Evolutionary conservation across 768 basidiomycete species (phyloP).

Genomic region (Pleurotus sapidus): DNA sequence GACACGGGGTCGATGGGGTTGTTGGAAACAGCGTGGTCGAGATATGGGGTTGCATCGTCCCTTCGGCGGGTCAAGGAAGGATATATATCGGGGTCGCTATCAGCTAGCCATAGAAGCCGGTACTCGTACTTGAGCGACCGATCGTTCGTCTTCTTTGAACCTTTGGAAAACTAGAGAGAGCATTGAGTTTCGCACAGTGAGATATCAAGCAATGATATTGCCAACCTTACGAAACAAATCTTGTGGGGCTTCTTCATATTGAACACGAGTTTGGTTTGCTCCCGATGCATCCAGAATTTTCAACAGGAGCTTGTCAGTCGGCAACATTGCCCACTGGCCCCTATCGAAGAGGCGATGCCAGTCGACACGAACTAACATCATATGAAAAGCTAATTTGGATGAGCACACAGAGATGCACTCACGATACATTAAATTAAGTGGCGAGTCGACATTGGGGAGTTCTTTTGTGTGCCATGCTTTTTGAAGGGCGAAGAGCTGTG

Average conservation of each 20-base stretch:
- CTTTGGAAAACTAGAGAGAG: neutral
- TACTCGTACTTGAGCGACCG: too few species aligned
- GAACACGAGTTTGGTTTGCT: neutral
- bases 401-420: too few species aligned
- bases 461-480: too few species aligned
- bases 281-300: neutral
- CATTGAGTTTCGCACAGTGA: neutral
- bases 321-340: neutral
- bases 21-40: too few species aligned
- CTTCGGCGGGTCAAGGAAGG: too few species aligned
- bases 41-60: too few species aligned
- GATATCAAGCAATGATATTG: neutral
- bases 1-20: too few species aligned
- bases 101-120: too few species aligned
- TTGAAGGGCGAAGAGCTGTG: too few species aligned
- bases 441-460: too few species aligned
- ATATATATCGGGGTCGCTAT: too few species aligned
- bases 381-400: neutral
- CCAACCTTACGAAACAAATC: neutral
- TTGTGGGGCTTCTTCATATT: neutral
- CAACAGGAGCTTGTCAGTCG: neutral
- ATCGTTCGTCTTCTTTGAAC: neutral
- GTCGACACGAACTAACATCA: neutral
- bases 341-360: neutral
- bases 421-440: too few species aligned